Conservation (phyloP, 202 grass and related monocot genomes). For the Digitaria exilis region DNA sequence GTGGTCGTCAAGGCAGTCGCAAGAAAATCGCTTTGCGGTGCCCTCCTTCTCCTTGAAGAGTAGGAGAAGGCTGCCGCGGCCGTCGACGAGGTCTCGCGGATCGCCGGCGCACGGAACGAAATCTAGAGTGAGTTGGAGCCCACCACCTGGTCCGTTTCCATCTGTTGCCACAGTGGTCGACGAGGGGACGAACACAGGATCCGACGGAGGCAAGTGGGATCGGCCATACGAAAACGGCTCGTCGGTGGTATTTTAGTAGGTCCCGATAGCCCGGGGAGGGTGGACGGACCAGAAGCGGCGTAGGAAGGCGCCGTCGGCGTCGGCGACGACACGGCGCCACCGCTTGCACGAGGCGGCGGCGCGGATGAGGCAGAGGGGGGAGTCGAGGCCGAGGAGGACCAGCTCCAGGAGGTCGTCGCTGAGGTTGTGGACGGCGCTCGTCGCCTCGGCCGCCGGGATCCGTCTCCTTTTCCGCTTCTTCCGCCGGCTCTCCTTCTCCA, state of each 20-base stretch:
- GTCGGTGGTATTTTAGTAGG: background rate
- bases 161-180: too few relatives aligned
- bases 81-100: background rate
- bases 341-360: background rate
- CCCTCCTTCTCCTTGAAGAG: background rate
- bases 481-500: too few relatives aligned
- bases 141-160: too few relatives aligned
- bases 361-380: background rate
- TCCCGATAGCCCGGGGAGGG: background rate
- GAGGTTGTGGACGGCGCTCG: background rate
- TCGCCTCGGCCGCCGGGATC: too few relatives aligned
- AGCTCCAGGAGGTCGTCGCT: slow-evolving; percentile 3
- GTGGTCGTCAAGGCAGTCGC: too few relatives aligned
- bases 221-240: background rate
- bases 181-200: background rate
- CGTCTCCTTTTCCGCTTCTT: too few relatives aligned
- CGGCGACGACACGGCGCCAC: background rate
- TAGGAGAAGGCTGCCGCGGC: slow-evolving; percentile 15
- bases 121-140: background rate
- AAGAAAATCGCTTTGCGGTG: too few relatives aligned
- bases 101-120: background rate
- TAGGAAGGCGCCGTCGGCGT: background rate
- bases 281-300: background rate
- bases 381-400: background rate
- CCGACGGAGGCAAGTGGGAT: background rate